Evolutionary conservation across 1,139 yeast genomes (phyloP), one percentile per base, ranked within the genome.

Genomic region (Pichia sp.): DNA sequence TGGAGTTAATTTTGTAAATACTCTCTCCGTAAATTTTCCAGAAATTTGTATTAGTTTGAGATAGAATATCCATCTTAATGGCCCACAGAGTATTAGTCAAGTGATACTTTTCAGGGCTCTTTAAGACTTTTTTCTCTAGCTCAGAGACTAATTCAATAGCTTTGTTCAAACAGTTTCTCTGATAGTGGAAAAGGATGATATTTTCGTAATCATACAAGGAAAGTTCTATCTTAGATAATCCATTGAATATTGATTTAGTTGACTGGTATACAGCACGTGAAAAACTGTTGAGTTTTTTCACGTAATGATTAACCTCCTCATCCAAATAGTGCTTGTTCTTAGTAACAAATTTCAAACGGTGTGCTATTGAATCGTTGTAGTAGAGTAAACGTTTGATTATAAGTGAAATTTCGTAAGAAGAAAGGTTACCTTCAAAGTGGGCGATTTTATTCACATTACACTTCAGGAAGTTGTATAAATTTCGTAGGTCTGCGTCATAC

Each of bases 31-130:
- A 59, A 3, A 68, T 45, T 9, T 48, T 51, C 71, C 71, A 68
- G 7, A 59, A 55, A 30, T 58, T 52, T 2, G 61, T 62, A 33
- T 55, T 56, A 1, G 67, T 65, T 27, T 60, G 58, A 5, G 67
- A 46, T 17, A 65, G 55, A 3, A 67, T 50, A 40, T 58, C 58
- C 42, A 69, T 50, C 48, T 67, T 66, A n/a, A 53, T 48, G 6
- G 58, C 53, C 67, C 70, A 65, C 6, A 69, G 46, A 2, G 50
- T 46, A 42, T 63, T 66, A 3, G 67, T 61, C 46, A 66, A 41
- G 20, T 52, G 34, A n/a, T 61, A 50, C 3, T 41, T 27, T 12
- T 10, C 29, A 9, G 46, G 27, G 7, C 20, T 24, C 14, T 31
- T 17, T 10, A 40, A 12, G 6, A 54, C 48, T 4, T 54, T 55